Base-by-base conservation (phyloP, 2,329 filamentous ascomycete genomes). In the Trichoderma asperellum region DNA sequence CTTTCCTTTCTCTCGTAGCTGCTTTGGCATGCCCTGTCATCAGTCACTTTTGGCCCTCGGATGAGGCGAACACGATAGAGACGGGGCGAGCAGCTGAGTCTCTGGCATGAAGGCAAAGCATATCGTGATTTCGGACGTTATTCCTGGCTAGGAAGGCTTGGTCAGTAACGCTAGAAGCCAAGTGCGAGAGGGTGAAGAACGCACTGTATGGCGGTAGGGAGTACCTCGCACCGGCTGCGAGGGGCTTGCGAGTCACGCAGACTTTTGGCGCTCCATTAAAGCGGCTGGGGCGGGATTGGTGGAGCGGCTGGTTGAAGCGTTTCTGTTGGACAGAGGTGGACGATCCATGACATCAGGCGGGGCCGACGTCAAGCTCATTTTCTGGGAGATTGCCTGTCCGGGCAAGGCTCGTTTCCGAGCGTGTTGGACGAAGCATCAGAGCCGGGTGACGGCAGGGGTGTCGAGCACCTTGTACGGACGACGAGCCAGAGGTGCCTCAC, bases 291-390 rank as follows among this genome's bases (percentile, higher is more conserved):
- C 63, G 68, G 68, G 56, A 69, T 24, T 64, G 58, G 60, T 70
- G 68, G 62, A 68, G 68, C 27, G 43, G 32, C 11, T 29, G 34
- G 58, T 68, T n/a, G 34, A 18, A 47, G 52, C 55, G 35, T 56
- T 55, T 49, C 63, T 57, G 64, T 63, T 68, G 56, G 64, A 62
- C 34, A 24, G 55, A 40, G 68, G 27, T 32, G 73, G 76, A 70
- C 76, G 76, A 77, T 78, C 76, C 74, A 77, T 78, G 76, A 77
- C 76, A 78, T 77, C 76, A 77, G 72, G 71, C 70, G 67, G 72
- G 70, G 72, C 71, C 27, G 40, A 71, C 72, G 61, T 66, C 68
- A 65, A 66, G 68, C 68, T 71, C 55, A 70, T 69, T 56, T 70
- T 72, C 60, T 71, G 66, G 65, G 69, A 73, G 32, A 47, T 72